These are phyloP conservation scores for Neurospora intermedia DNA, from an alignment of 495 filamentous ascomycete genomes.

Conservation along the genomic window DNA sequence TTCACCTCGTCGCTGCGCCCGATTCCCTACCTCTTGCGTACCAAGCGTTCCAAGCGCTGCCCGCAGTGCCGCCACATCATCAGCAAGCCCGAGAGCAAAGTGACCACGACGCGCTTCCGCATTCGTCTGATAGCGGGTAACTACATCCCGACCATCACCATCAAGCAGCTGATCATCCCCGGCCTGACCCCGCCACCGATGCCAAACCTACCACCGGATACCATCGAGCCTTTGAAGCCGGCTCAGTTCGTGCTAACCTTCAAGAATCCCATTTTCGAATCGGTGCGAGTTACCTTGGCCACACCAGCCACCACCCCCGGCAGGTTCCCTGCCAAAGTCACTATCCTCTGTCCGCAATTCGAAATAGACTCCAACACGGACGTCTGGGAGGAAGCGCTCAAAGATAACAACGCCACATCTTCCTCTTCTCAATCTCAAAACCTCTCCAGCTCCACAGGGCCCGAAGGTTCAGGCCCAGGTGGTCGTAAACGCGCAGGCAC, in stretches of 20 bases:
- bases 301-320: slow-evolving; percentile 77
- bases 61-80: slow-evolving; percentile 88
- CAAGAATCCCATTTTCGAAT: slow-evolving; percentile 88
- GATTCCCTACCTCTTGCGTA: slow-evolving; percentile 67
- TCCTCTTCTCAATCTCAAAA: neutral
- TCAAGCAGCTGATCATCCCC: slow-evolving; percentile 52
- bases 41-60: slow-evolving; percentile 89
- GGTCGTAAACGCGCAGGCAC: neutral
- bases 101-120: slow-evolving; percentile 72
- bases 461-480: neutral
- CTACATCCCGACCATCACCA: slow-evolving; percentile 71
- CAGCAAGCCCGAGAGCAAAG: slow-evolving; percentile 85
- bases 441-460: neutral
- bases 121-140: slow-evolving; percentile 82
- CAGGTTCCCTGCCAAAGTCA: slow-evolving; percentile 64
- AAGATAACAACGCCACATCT: slow-evolving; percentile 21
- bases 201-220: slow-evolving; percentile 5
- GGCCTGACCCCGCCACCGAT: slow-evolving; percentile 4
- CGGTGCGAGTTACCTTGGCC: slow-evolving; percentile 74
- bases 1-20: slow-evolving; percentile 65
- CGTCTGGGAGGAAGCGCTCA: slow-evolving; percentile 87
- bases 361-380: slow-evolving; percentile 92
- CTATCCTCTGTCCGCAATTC: slow-evolving; percentile 89
- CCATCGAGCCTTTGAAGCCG: slow-evolving; percentile 55
- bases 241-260: slow-evolving; percentile 79